Conservation (phyloP, 108 stramenopile species). For the Nitzschia sp. region DNA sequence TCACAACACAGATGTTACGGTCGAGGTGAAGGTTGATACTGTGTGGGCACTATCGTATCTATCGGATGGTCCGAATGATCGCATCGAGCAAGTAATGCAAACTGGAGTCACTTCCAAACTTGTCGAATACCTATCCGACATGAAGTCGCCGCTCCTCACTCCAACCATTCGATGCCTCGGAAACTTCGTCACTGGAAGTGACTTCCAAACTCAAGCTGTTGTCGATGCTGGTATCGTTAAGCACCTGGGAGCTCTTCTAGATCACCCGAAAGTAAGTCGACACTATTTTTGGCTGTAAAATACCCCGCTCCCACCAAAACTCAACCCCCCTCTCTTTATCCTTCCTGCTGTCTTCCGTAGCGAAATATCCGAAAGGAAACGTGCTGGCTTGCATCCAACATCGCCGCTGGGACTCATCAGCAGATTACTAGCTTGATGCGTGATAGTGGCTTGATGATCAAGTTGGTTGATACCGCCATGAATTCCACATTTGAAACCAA, state of each 20-base stretch:
- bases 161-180: constrained; percentile 92
- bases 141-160: constrained; percentile 36
- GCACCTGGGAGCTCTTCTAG: constrained; percentile 16
- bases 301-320: not conserved
- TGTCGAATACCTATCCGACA: constrained; percentile 48
- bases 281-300: not conserved
- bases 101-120: constrained; percentile 44
- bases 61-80: constrained; percentile 81
- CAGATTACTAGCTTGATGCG: constrained; percentile 66
- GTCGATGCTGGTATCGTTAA: constrained; percentile 75
- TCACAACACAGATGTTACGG: constrained; percentile 27
- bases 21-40: constrained; percentile 68
- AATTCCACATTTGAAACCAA: constrained; percentile 77
- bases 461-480: constrained; percentile 51
- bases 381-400: constrained; percentile 90
- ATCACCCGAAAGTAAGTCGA: constrained; percentile 32
- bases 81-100: constrained; percentile 73
- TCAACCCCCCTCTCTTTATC: not conserved
- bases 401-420: constrained; percentile 85
- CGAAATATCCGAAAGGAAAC: constrained; percentile 86
- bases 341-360: constrained; percentile 20
- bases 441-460: constrained; percentile 35
- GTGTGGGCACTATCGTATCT: constrained; percentile 92
- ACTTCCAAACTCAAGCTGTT: constrained; percentile 85
- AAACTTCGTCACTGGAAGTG: constrained; percentile 91